Conservation (phyloP, 352 stramenopile species). For the Pythium biforme region DNA sequence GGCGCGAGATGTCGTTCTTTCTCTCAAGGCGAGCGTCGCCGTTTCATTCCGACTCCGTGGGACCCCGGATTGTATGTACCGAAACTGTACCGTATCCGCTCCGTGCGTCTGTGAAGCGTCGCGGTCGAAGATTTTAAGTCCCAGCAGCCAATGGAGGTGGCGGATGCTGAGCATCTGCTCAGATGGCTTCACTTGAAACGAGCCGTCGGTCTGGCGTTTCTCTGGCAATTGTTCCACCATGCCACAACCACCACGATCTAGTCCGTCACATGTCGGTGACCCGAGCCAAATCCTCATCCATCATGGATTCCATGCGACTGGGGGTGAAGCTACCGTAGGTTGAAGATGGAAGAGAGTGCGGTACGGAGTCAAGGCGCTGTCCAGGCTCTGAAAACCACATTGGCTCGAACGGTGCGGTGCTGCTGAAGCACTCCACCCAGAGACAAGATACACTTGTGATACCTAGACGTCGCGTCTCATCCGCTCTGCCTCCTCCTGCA, state of each 20-base stretch:
- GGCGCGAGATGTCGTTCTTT: not conserved
- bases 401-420: not conserved
- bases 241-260: not conserved
- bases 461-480: conserved; percentile 12
- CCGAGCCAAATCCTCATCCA: not conserved
- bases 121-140: conserved; percentile 22
- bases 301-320: not conserved
- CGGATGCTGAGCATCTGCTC: conserved; percentile 8
- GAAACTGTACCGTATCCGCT: not conserved
- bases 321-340: not conserved
- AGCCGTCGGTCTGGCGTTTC: conserved; percentile 1
- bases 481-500: not conserved
- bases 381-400: not conserved
- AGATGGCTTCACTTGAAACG: conserved; percentile 20
- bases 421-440: not conserved
- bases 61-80: conserved; percentile 5
- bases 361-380: not conserved
- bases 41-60: conserved; percentile 8
- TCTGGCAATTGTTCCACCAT: not conserved
- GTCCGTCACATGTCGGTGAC: conserved; percentile 10
- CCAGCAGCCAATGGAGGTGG: conserved; percentile 17
- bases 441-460: not conserved
- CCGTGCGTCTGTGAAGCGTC: conserved; percentile 11
- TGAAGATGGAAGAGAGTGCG: not conserved
- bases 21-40: conserved; percentile 1